Percentiles rank a stretch among this genome's conserved stretches.
phyloP scores from a whole-genome alignment of 805 yeast genomes.

The Diddensiella caesifluorescens region DNA sequence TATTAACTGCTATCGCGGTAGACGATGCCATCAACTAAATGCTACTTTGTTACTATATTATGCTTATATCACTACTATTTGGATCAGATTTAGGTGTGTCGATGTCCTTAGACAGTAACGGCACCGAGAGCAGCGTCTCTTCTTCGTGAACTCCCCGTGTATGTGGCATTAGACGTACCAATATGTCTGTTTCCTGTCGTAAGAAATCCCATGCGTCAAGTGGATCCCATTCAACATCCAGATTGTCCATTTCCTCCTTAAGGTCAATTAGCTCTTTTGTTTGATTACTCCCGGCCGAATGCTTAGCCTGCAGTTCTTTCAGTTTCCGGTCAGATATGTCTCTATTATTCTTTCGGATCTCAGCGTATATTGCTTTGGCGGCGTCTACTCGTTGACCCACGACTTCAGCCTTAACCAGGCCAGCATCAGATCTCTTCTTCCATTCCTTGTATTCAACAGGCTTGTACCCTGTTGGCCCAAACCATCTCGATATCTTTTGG shows the following conservation, averaged over 20 bases:
- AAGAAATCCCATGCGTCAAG: conserved; percentile 22
- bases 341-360: conserved; percentile 18
- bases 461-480: conserved; percentile 54
- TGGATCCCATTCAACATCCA: conserved; percentile 20
- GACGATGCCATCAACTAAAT: too few relatives aligned
- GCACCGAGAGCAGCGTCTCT: too few relatives aligned
- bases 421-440: conserved; percentile 24
- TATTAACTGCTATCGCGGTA: too few relatives aligned
- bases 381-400: conserved; percentile 11
- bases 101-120: too few relatives aligned
- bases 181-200: conserved; percentile 23
- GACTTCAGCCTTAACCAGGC: conserved; percentile 19
- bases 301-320: conserved; percentile 14
- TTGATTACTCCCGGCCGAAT: conserved; percentile 5
- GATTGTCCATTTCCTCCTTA: conserved; percentile 10
- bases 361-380: conserved; percentile 15
- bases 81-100: too few relatives aligned
- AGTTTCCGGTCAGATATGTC: conserved; percentile 13
- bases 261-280: conserved; percentile 12
- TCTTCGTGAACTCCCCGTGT: conserved; percentile 32
- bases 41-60: too few relatives aligned
- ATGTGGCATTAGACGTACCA: conserved; percentile 26
- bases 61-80: too few relatives aligned
- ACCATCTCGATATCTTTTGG: conserved; percentile 52
- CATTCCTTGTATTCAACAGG: conserved; percentile 41